A percentile compares a stretch with the other conserved stretches of the same genome.
phyloP scores from a whole-genome alignment of 495 filamentous ascomycete species.

The Glonium stellatum region DNA sequence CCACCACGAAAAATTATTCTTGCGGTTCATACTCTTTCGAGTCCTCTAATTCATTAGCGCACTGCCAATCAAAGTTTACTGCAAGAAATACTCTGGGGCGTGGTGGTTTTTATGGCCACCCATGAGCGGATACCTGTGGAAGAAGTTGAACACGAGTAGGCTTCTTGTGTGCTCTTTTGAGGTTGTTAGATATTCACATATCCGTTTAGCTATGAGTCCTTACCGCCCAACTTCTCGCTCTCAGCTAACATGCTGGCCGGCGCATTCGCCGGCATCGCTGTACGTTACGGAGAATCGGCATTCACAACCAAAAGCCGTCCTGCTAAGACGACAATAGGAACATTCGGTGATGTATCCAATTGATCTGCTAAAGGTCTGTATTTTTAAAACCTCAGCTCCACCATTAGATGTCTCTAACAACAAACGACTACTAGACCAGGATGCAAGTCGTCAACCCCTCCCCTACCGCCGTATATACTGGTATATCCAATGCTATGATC shows the following conservation, averaged over 20 bases:
- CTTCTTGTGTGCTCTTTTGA: slow-evolving; percentile 3
- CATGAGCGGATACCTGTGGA: slow-evolving; percentile 33
- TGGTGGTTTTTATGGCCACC: slow-evolving; percentile 33
- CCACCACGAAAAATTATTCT: neutral
- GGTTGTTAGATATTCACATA: neutral
- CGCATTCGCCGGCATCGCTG: slow-evolving; percentile 94
- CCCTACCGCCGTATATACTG: slow-evolving; percentile 77
- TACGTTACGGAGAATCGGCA: slow-evolving; percentile 41
- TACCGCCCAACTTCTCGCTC: slow-evolving; percentile 63
- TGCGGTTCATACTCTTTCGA: neutral
- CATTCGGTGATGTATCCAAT: slow-evolving; percentile 98
- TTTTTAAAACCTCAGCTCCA: slow-evolving; percentile 4
- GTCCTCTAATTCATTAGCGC: neutral
- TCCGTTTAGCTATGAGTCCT: slow-evolving; percentile 54
- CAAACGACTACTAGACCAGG: slow-evolving; percentile 60
- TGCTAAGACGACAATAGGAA: slow-evolving; percentile 42
- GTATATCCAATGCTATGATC: slow-evolving; percentile 84
- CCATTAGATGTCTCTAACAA: slow-evolving; percentile 21
- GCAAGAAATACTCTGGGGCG: slow-evolving; percentile 3
- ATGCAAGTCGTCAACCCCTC: slow-evolving; percentile 94
- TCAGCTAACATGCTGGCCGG: slow-evolving; percentile 81
- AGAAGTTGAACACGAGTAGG: slow-evolving; percentile 37
- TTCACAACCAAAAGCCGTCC: slow-evolving; percentile 26
- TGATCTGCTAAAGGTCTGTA: slow-evolving; percentile 88
- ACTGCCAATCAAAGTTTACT: slow-evolving; percentile 7